These are phyloP conservation scores for Rhynchospora breviuscula DNA, from an alignment of 176 grass and related monocot genomes.

Conservation along the genomic window DNA sequence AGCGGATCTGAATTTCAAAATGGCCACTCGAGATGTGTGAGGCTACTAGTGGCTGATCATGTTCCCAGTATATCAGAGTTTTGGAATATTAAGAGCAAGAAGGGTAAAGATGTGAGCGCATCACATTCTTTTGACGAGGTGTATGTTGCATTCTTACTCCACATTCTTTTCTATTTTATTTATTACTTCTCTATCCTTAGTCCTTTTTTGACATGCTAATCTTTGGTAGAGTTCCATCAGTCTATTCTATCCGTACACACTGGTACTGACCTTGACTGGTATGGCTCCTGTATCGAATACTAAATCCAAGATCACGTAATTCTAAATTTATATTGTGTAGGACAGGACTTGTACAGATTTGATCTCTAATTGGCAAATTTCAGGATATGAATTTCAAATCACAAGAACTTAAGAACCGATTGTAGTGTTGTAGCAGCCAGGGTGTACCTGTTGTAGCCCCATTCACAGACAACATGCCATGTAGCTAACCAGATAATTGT, in stretches of 20 bases:
- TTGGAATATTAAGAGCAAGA: conserved; percentile 57
- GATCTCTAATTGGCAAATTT: not conserved
- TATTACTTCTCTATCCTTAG: not conserved
- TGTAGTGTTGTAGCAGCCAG: not conserved
- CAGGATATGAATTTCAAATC: not conserved
- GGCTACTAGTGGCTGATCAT: conserved; percentile 74
- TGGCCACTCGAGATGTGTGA: conserved; percentile 78
- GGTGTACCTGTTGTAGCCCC: not conserved
- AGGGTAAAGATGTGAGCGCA: conserved; percentile 31
- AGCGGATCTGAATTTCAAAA: too few relatives aligned
- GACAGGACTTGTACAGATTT: not conserved
- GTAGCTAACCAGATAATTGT: not conserved
- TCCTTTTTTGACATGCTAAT: not conserved
- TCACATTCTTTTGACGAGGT: conserved; percentile 36
- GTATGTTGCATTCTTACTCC: conserved; percentile 69
- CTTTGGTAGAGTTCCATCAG: not conserved
- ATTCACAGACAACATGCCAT: not conserved
- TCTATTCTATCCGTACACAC: not conserved
- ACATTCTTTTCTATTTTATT: not conserved
- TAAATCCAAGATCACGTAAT: not conserved
- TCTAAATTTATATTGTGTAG: not conserved
- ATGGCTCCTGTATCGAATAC: not conserved
- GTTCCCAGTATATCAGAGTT: conserved; percentile 80
- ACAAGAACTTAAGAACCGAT: not conserved
- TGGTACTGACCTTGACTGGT: not conserved